Conservation (phyloP, 352 stramenopile species). For the Globisporangium nodosum region DNA sequence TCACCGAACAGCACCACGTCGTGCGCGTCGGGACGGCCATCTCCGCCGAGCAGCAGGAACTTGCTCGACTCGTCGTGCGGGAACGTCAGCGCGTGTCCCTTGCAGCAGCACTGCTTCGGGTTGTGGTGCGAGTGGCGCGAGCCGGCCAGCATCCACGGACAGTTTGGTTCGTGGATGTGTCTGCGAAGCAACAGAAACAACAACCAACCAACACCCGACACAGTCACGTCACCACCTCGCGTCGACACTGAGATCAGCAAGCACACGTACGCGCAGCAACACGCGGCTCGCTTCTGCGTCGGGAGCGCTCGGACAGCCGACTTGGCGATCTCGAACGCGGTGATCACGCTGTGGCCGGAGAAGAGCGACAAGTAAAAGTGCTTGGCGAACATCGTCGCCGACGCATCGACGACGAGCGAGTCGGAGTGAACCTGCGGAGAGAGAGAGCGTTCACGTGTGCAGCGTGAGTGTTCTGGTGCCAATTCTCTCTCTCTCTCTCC, state of each 20-base stretch:
- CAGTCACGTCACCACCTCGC: not conserved
- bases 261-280: constrained; percentile 70
- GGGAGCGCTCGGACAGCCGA: constrained; percentile 56
- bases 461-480: not conserved
- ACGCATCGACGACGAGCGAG: constrained; percentile 67
- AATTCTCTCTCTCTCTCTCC: too few species aligned
- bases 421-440: constrained; percentile 54
- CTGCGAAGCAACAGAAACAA: constrained; percentile 15
- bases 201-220: not conserved
- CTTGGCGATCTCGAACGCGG: constrained; percentile 73
- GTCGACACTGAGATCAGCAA: not conserved
- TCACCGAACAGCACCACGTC: constrained; percentile 71
- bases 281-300: constrained; percentile 55
- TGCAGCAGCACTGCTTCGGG: constrained; percentile 70
- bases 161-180: constrained; percentile 68
- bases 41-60: constrained; percentile 55
- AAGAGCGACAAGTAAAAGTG: constrained; percentile 84
- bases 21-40: constrained; percentile 28
- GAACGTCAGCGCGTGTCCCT: constrained; percentile 52
- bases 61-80: constrained; percentile 83
- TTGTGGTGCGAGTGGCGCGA: constrained; percentile 67
- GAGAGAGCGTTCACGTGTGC: not conserved
- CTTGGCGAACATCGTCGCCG: constrained; percentile 79
- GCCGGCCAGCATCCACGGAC: constrained; percentile 56
- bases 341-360: constrained; percentile 57